Percentiles rank a stretch among this genome's conserved stretches.
Evolutionary conservation across 768 basidiomycete genomes (phyloP).

Genomic region (Sporobolomyces roseus): DNA sequence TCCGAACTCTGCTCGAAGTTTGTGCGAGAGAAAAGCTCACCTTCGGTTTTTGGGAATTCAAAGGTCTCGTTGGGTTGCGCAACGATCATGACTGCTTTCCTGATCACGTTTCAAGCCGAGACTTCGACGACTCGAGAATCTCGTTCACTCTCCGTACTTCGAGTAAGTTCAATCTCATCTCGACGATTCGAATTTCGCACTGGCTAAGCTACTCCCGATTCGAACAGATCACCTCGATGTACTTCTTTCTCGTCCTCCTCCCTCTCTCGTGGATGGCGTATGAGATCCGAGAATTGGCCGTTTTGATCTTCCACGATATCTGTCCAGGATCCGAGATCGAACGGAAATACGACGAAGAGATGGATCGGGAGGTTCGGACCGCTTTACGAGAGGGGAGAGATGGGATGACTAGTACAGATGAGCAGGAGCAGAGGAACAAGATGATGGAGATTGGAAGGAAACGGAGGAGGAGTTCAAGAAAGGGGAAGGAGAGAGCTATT

Average conservation of each 20-base stretch:
- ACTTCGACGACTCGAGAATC: conserved; percentile 1
- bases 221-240: not conserved
- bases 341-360: not conserved
- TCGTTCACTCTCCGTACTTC: not conserved
- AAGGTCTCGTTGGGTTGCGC: not conserved
- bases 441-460: too few relatives aligned
- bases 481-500: not conserved
- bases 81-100: conserved; percentile 11
- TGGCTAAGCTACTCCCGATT: not conserved
- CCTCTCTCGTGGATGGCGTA: conserved; percentile 14
- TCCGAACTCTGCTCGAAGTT: too few relatives aligned
- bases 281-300: not conserved
- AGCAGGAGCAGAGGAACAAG: not conserved
- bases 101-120: conserved; percentile 7
- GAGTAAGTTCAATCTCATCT: not conserved
- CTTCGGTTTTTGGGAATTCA: too few relatives aligned
- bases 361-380: conserved; percentile 1
- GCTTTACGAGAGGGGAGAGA: too few relatives aligned
- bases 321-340: not conserved
- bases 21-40: too few relatives aligned
- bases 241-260: conserved; percentile 1
- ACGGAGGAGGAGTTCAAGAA: not conserved
- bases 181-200: not conserved
- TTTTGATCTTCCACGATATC: not conserved
- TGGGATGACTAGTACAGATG: not conserved